Percentiles rank a stretch among this genome's conserved stretches.
phyloP scores from a whole-genome alignment of 345 rosid species.

The Draba incana region DNA sequence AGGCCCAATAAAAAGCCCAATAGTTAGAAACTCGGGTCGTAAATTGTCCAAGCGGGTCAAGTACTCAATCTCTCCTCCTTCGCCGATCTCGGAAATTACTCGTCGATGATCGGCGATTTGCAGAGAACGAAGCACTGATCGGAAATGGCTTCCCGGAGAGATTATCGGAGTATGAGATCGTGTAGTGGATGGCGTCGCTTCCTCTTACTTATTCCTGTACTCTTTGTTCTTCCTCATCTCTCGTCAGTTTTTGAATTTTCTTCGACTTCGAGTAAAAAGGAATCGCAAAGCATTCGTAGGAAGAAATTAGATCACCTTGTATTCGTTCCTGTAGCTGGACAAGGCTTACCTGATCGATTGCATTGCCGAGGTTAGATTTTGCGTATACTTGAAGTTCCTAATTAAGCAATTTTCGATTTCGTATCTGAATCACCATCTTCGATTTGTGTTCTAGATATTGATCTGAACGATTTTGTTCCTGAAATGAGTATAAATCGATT shows the following conservation, averaged over 20 bases:
- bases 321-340: constrained; percentile 74
- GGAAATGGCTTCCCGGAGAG: constrained; percentile 43
- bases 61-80: no score
- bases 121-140: neutral
- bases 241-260: constrained; percentile 60
- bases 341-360: constrained; percentile 77
- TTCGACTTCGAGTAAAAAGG: constrained; percentile 35
- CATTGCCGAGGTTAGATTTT: constrained; percentile 73
- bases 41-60: no score
- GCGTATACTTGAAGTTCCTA: neutral
- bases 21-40: neutral
- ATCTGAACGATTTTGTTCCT: neutral
- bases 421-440: neutral
- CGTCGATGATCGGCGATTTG: neutral
- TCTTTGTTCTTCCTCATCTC: constrained; percentile 63
- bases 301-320: constrained; percentile 74
- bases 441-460: neutral
- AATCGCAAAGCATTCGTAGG: constrained; percentile 41
- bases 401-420: no score
- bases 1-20: neutral
- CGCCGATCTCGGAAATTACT: neutral
- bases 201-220: constrained; percentile 56
- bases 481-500: neutral
- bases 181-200: constrained; percentile 71
- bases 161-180: constrained; percentile 53